Base-by-base conservation (phyloP, 805 yeast genomes). In the Candida taoyuanica region DNA sequence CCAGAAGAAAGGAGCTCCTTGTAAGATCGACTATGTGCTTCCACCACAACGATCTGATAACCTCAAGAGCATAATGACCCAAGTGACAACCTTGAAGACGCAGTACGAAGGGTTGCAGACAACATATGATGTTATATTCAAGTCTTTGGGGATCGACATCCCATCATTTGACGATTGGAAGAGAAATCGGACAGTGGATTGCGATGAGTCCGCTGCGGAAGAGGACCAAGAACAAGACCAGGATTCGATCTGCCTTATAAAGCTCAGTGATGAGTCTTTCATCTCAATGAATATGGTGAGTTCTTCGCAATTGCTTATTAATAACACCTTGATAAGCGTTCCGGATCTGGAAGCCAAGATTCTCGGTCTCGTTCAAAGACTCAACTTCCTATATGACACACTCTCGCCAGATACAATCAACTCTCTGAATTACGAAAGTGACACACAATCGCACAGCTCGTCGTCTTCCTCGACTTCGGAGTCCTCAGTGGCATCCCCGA, bases 1-100 rank as follows among this genome's bases (percentile, higher is more conserved):
- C 53, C 46, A 62, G 5, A 74, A 70, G 52, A 67, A 71, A 42
- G 73, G 74, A 14, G 48, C 73, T 16, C 58, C 60, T 19, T 81
- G 87, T 51, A 67, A 68, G 31, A 61, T 78, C 31, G 85, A 78
- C 46, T 63, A 71, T 15, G 75, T 79, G 12, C 64, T 69, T 11
- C 74, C 76, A 3, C 73, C 76, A 2, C 74, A 74, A 43, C 37
- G 59, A 33, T 47, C 57, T 0, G 57, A 53, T 23, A 55, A 53
- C 33, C 29, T 55, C 31, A 55, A 52, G 37, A 52, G 49, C 26
- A 27, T 55, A 23, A 33, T 47, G 15, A 14, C 31, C 4, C 51
- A 52, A 25, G 55, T 55, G 1, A 39, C 47, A 9, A 23, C 17
- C 12, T 39, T 55, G 11, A 44, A 46, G 19, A 12, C 16, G 1